Evolutionary conservation across 1,284 basidiomycete species (phyloP), one percentile per base, ranked within the genome.

Genomic region (Austroboletus sp.): DNA sequence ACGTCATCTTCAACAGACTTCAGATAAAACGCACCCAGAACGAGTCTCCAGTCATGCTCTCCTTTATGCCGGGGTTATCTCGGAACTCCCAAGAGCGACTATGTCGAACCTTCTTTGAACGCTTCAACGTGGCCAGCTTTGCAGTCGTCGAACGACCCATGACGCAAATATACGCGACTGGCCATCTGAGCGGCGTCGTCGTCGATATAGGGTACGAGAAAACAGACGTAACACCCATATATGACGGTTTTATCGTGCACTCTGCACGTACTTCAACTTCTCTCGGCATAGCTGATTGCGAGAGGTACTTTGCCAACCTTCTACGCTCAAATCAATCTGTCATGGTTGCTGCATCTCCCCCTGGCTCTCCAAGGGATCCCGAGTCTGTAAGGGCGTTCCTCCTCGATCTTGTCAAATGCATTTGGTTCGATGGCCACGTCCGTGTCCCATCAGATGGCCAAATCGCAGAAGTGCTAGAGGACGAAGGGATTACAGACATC

Each of bases 81-180:
- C 77, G 86, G 43, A 73, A 77, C 44, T 75, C 80, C 5, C 78
- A 85, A 60, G 89, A 95, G 60, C 74, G 74, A 38, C 74, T 86
- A 59, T 86, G 85, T 53, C 90, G 89, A 61, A 75, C 93, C 46
- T 92, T 96, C 63, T 98, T 98, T 61, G 94, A 98, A 63, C 79
- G 84, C n/a, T 89, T 97, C 75, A 96, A 97, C 62, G 82, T 86
- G 35, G 88, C 95, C 4, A 87, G 82, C 23, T 80, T 97, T 53
- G 79, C 80, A 35, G 73, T 96, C 53, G 73, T 95, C 34, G 88
- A 95, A 51, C 81, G 89, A 2, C 85, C 94, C 5, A 78, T 95
- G 58, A 80, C 87, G 4, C 85, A 89, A 50, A 73, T 92, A 45
- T 96, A 86, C 66, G 84, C 89, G 16, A 80, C 82, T n/a, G 86